These are phyloP conservation scores for Pyrenophora graminea DNA, from an alignment of 2,329 filamentous ascomycete species.

Conservation along the genomic window DNA sequence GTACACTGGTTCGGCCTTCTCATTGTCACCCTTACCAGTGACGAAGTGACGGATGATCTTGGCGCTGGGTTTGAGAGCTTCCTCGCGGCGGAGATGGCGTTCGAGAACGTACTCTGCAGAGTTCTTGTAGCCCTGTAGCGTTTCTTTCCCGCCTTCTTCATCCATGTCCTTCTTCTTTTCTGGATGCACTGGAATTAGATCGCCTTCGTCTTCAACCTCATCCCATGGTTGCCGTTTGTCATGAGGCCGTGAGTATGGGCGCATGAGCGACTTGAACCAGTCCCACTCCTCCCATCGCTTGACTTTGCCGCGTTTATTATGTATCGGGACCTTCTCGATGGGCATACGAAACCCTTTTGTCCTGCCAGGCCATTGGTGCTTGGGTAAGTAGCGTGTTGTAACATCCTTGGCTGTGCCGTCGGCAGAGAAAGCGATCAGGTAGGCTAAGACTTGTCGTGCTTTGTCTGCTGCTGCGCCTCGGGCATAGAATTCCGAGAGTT, in stretches of 20 bases:
- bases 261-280: constrained; percentile 85
- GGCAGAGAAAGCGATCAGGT: constrained; percentile 78
- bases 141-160: constrained; percentile 71
- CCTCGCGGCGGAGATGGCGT: constrained; percentile 86
- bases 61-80: constrained; percentile 74
- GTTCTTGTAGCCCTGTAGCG: constrained; percentile 84
- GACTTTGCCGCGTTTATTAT: constrained; percentile 76
- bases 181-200: constrained; percentile 72
- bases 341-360: constrained; percentile 84
- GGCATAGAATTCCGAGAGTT: constrained; percentile 77
- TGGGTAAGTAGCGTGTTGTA: constrained; percentile 85
- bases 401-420: constrained; percentile 95
- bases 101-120: constrained; percentile 84
- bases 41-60: constrained; percentile 74
- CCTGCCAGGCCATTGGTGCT: constrained; percentile 80
- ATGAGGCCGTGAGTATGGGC: constrained; percentile 65
- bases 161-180: constrained; percentile 67
- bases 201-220: constrained; percentile 75
- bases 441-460: constrained; percentile 86
- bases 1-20: constrained; percentile 80
- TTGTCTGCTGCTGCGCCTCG: constrained; percentile 82
- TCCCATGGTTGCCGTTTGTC: constrained; percentile 69
- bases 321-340: constrained; percentile 77
- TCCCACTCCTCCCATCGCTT: constrained; percentile 77
- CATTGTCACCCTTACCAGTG: constrained; percentile 72